Conservation (phyloP, 2,329 filamentous ascomycete genomes). For the Aspergillus fructus region DNA sequence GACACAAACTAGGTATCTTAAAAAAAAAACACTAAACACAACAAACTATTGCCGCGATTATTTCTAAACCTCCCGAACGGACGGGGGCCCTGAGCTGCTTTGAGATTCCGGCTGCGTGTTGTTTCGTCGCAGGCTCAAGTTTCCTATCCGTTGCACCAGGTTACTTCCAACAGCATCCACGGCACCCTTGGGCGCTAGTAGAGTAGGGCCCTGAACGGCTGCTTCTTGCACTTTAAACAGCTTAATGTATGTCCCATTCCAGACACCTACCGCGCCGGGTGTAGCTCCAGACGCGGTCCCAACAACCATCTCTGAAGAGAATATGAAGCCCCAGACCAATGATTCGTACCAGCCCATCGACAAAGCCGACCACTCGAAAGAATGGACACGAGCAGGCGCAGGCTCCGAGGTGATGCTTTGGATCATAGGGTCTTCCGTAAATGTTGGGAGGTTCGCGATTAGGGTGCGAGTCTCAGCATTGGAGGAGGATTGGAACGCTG, state of each 20-base stretch:
- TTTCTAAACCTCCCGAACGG: constrained; percentile 37
- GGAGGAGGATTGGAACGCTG: constrained; percentile 43
- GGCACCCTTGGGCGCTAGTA: constrained; percentile 82
- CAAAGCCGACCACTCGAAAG: constrained; percentile 90
- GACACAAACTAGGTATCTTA: constrained; percentile 21
- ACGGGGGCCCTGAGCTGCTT: constrained; percentile 28
- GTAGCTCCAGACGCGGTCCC: constrained; percentile 49
- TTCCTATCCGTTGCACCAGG: constrained; percentile 81
- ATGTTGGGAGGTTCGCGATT: constrained; percentile 44
- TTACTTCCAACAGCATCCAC: constrained; percentile 92
- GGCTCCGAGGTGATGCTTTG: constrained; percentile 68
- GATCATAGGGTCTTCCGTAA: constrained; percentile 56
- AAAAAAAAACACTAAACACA: constrained; percentile 15
- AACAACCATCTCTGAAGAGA: constrained; percentile 79
- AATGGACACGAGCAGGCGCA: constrained; percentile 72
- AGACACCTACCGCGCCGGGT: constrained; percentile 85
- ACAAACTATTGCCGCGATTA: background rate
- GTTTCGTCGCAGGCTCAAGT: constrained; percentile 62
- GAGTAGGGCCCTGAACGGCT: constrained; percentile 72
- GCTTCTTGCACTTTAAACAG: constrained; percentile 89
- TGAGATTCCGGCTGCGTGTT: constrained; percentile 33
- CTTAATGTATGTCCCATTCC: constrained; percentile 86
- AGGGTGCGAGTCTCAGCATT: constrained; percentile 43
- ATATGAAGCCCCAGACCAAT: constrained; percentile 89
- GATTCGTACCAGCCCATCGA: constrained; percentile 95